Base-by-base conservation (phyloP, 441 rosid species). In the Corymbia calophylla region DNA sequence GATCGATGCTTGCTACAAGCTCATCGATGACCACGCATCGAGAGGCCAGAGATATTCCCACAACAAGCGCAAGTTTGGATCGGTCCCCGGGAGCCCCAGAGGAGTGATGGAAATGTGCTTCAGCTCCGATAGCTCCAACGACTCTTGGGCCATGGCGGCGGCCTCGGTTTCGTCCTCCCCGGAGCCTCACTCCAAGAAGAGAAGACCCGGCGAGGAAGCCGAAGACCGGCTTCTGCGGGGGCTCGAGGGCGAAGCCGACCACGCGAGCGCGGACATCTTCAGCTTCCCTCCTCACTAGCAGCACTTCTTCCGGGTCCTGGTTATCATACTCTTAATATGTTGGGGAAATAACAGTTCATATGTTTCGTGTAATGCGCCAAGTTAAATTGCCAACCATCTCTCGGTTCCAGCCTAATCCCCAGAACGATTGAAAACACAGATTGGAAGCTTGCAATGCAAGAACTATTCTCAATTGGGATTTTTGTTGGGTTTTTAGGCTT, bases 321-420 rank as follows among this genome's bases (percentile, higher is more conserved):
- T 70, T 39, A 27, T n/a, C 12, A 86, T 68, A 47, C 86, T 44
- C 53, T 21, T 32, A 51, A 81, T 86, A 87, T 27, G 88, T 93
- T 39, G 90, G 88, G 90, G 86, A 54, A 90, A 87, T 87, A 93
- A 91, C 87, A 56, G 66, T 53, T 87, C 39, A 70, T 58, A 66
- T 64, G 48, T 70, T 70, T 29, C 87, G 35, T 77, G 15, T 87
- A 44, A 66, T 90, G 87, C 86, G 81, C 87, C 25, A 90, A 91
- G 94, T 92, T 93, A 94, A 94, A 93, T 92, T 94, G 96, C 96
- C 94, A 89, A 80, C 93, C 93, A 94, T 93, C 96, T 96, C 97
- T 92, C 77, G 49, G 16, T 86, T 54, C 47, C 86, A 25, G 93
- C 91, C 51, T 44, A 44, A 77, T 11, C 9, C 84, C 51, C 84